Conservation (phyloP, 495 filamentous ascomycete species). For the Bombardia bombarda region DNA sequence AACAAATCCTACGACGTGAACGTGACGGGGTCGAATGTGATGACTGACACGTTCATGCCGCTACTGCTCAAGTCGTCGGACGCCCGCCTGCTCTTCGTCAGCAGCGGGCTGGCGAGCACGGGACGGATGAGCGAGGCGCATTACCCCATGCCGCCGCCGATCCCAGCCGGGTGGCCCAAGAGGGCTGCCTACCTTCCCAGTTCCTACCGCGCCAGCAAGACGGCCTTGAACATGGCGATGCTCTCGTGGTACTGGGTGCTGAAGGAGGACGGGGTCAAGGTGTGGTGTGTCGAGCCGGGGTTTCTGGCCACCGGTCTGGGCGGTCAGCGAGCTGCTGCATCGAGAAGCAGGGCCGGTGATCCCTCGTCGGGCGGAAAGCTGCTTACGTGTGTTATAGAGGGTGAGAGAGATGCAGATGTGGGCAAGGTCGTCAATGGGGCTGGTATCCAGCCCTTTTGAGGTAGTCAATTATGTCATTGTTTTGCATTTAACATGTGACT, state of each 20-base stretch:
- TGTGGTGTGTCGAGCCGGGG: slow-evolving; percentile 47
- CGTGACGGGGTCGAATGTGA: slow-evolving; percentile 40
- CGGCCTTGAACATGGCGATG: slow-evolving; percentile 61
- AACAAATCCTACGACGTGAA: slow-evolving; percentile 42
- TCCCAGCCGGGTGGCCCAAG: slow-evolving; percentile 39
- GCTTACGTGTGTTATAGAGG: slow-evolving; percentile 38
- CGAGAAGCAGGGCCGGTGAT: slow-evolving; percentile 29
- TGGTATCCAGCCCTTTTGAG: slow-evolving; percentile 30
- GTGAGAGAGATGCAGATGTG: slow-evolving; percentile 38
- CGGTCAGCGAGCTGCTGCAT: slow-evolving; percentile 1
- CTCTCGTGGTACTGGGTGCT: slow-evolving; percentile 46
- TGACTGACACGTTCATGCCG: slow-evolving; percentile 38
- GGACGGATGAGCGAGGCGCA: slow-evolving; percentile 18
- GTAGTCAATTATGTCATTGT: too few relatives aligned
- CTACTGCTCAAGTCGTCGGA: slow-evolving; percentile 39
- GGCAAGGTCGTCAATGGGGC: slow-evolving; percentile 32
- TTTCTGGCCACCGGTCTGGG: slow-evolving; percentile 48
- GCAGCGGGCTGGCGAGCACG: too few relatives aligned
- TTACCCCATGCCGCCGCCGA: slow-evolving; percentile 16
- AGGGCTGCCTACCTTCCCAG: slow-evolving; percentile 18
- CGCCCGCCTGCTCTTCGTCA: slow-evolving; percentile 41
- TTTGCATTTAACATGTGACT: too few relatives aligned
- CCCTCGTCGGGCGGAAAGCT: slow-evolving; percentile 36
- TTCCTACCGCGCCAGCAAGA: slow-evolving; percentile 48
- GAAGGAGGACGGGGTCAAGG: slow-evolving; percentile 53